Evolutionary conservation across 1,139 yeast genomes (phyloP), one percentile per base, ranked within the genome.

Genomic region (Yamadazyma epiphylla): DNA sequence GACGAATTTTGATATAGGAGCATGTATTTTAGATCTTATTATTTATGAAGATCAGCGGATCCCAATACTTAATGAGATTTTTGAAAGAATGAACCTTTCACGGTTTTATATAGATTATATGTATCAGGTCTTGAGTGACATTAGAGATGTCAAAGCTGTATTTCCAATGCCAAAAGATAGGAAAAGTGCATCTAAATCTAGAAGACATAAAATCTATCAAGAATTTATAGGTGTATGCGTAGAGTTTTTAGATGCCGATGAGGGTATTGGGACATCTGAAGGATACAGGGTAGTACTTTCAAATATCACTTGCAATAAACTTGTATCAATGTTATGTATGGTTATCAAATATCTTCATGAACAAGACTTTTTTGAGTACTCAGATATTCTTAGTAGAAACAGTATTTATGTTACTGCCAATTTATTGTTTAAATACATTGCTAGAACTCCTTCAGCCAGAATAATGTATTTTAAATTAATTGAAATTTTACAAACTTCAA

Each of bases 191-290:
- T 20, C 58, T 68, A 14, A 79, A 77, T 44, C 81, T 80, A 46
- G 66, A 80, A 8, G 80, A 70, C 50, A 83, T 79, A 45, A 49
- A 81, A 12, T 58, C 78, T 5, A 62, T 24, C 87, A 80, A 51
- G 86, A 79, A 48, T 78, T 81, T 43, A 63, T 82, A 35, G 65
- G 74, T 11, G 77, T 72, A 37, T 69, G 80, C 15, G 60, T 73
- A 7, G 64, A 70, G 10, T 73, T 64, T 38, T 51, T 80, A 13
- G 62, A 79, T 0, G 62, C 70, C 1, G 49, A 57, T 2, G 58
- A 60, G 15, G 60, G 65, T 4, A 54, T 62, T 12, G 60, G 57
- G 24, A 58, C 60, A 9, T 62, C 57, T 3, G 61, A 55, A 20
- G 68, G 64, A 0, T 50, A 55, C 23, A 54, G 56, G 32, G 58